Percentiles rank a stretch among this genome's conserved stretches.
Conservation (phyloP, 169 alveolate species). For the Cryptosporidium meleagridis region DNA sequence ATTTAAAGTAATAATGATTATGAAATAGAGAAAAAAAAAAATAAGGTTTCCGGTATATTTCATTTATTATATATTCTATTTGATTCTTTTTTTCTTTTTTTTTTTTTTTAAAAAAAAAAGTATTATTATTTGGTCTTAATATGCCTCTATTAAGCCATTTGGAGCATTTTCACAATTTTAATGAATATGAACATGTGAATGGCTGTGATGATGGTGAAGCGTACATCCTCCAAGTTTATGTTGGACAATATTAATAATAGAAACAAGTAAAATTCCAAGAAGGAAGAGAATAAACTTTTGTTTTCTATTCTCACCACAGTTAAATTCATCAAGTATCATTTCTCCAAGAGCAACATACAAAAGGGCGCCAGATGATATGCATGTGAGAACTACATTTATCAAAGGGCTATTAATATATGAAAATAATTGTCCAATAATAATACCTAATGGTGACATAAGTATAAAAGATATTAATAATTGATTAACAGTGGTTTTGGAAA, state of each 20-base stretch:
- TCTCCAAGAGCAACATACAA: conserved; percentile 72
- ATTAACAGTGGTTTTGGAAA: conserved; percentile 13
- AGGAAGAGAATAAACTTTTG: conserved; percentile 49
- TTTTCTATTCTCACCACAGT: conserved; percentile 72
- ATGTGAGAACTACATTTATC: conserved; percentile 34
- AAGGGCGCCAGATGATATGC: conserved; percentile 61
- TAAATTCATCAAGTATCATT: conserved; percentile 68
- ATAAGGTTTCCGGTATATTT: no score
- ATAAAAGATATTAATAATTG: conserved; percentile 46
- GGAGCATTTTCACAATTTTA: not conserved
- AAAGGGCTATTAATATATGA: conserved; percentile 49
- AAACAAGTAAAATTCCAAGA: conserved; percentile 33
- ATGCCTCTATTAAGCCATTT: no score
- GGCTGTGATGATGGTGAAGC: not conserved
- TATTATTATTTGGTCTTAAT: no score
- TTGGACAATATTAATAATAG: conserved; percentile 26
- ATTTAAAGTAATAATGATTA: no score
- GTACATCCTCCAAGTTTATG: conserved; percentile 71
- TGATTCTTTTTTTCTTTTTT: no score
- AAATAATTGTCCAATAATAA: conserved; percentile 56
- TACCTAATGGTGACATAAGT: conserved; percentile 67
- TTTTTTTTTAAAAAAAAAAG: no score
- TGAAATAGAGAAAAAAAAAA: not conserved
- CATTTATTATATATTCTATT: no score
- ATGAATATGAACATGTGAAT: not conserved